phyloP scores from a whole-genome alignment of 2,329 filamentous ascomycete genomes.

The Fusarium xylarioides region DNA sequence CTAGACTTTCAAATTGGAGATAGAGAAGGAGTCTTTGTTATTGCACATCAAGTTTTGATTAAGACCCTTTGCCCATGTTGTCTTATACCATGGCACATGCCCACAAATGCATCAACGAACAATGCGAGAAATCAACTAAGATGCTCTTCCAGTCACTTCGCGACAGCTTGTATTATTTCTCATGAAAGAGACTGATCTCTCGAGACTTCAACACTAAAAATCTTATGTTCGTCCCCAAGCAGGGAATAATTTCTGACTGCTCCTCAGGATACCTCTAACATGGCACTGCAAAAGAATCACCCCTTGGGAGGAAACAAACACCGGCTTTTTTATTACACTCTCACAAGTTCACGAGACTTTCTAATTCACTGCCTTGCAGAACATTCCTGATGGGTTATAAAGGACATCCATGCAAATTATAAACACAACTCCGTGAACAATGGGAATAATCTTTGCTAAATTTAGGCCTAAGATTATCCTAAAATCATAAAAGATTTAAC shows the following conservation, averaged over 20 bases:
- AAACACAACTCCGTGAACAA: neutral
- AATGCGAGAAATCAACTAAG: neutral
- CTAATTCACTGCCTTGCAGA: neutral
- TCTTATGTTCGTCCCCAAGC: neutral
- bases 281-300: neutral
- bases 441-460: neutral
- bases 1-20: too few species aligned
- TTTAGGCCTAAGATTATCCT: neutral
- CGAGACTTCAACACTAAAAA: neutral
- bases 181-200: neutral
- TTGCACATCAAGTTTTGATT: too few species aligned
- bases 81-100: too few species aligned
- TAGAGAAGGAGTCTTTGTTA: too few species aligned
- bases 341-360: neutral
- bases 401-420: neutral
- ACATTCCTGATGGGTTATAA: neutral
- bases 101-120: neutral
- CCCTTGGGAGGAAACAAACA: neutral
- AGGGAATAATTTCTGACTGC: neutral
- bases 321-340: neutral
- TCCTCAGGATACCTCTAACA: neutral
- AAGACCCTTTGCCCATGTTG: too few species aligned
- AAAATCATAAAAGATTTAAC: neutral
- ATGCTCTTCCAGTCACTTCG: neutral
- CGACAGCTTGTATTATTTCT: neutral